Evolutionary conservation across 2,329 filamentous ascomycete species (phyloP), one percentile per base, ranked within the genome.

Genomic region (Fusarium napiforme): DNA sequence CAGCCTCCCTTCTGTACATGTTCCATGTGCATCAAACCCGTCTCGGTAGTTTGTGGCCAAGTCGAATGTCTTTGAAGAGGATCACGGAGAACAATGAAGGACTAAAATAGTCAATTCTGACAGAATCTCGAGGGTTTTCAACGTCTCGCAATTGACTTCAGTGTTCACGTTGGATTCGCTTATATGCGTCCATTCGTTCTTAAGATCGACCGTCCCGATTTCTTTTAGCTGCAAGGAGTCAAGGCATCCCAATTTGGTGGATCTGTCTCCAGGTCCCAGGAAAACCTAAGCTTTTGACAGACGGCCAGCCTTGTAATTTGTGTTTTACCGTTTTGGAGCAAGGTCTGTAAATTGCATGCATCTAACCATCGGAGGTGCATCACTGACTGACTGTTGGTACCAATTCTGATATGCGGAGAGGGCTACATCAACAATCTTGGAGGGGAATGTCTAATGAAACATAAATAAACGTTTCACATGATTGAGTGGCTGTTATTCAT

Each of bases 211-310:
- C 60, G 36, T 43, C 65, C 57, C 57, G 65, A 66, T 49, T 59
- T 69, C 71, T 71, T 42, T 73, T 73, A 73, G 66, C 65, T 69
- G 60, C 70, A 73, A 73, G 60, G 66, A 73, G 70, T 49, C 45
- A 59, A 67, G 46, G 63, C 53, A 67, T 53, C 49, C 49, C 49
- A 53, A 53, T 73, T 49, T 67, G 57, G 71, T 73, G 71, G 71
- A 73, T 71, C 71, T 73, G 65, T 43, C 61, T 71, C 71, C 71
- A 67, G 66, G 71, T 58, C 53, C 70, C 49, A 73, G 47, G 49
- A 14, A 57, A 69, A 65, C 65, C 67, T 69, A 69, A 69, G 70
- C 66, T 62, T 70, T 67, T 69, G 65, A 61, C 57, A 73, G 65
- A 65, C 56, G 47, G 40, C 69, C 69, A 69, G 69, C 62, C 67